Evolutionary conservation across 805 yeast genomes (phyloP).

Genomic region (Wickerhamiella dianesei): DNA sequence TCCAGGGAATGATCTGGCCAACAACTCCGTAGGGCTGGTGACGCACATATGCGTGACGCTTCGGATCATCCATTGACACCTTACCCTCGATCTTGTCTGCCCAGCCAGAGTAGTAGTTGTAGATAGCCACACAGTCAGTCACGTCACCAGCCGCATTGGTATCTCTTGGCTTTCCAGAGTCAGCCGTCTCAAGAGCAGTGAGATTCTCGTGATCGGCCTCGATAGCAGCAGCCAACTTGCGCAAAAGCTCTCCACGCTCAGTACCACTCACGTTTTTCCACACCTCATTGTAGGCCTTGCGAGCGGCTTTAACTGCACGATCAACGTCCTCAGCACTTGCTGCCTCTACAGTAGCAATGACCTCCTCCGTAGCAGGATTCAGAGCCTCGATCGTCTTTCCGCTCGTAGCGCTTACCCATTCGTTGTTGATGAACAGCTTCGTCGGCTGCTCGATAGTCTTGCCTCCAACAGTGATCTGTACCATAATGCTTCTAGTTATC

Average conservation of each 20-base stretch:
- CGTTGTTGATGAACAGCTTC: constrained; percentile 66
- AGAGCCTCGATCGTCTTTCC: constrained; percentile 49
- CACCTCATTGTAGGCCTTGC: constrained; percentile 44
- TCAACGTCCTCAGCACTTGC: constrained; percentile 72
- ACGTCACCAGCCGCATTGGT: constrained; percentile 35
- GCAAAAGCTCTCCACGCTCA: constrained; percentile 47
- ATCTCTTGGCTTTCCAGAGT: constrained; percentile 68
- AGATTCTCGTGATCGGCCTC: constrained; percentile 59
- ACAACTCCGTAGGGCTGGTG: constrained; percentile 57
- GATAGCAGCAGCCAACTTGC: constrained; percentile 65
- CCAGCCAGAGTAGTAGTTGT: constrained; percentile 61
- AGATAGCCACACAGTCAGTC: constrained; percentile 39
- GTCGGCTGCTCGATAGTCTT: constrained; percentile 60
- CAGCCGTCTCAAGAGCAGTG: constrained; percentile 74
- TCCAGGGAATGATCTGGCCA: constrained; percentile 63
- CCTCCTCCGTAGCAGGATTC: constrained; percentile 65
- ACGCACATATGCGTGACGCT: constrained; percentile 53
- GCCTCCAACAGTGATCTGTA: constrained; percentile 2
- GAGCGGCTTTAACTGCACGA: constrained; percentile 75
- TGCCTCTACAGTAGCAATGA: constrained; percentile 55
- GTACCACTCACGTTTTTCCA: constrained; percentile 65
- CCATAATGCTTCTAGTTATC: neutral
- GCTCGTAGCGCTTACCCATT: constrained; percentile 34
- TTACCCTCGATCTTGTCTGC: constrained; percentile 55
- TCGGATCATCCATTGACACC: constrained; percentile 44